Percentiles rank a stretch among this genome's conserved stretches.
Evolutionary conservation across 2,329 filamentous ascomycete species (phyloP).

Genomic region (Trichoderma koningiopsis): DNA sequence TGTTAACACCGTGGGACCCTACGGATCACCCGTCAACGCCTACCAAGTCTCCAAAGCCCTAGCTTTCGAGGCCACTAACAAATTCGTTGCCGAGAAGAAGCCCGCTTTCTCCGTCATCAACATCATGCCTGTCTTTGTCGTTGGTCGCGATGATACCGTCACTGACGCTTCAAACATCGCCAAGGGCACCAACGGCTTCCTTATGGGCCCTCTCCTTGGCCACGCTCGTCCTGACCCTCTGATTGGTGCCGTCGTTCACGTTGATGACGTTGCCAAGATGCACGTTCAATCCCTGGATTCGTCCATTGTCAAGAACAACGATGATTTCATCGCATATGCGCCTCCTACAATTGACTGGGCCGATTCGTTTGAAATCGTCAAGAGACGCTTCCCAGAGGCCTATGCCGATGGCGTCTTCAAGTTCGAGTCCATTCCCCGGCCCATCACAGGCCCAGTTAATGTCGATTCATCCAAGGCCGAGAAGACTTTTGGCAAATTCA

Average conservation of each 20-base stretch:
- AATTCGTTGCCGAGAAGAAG: constrained; percentile 37
- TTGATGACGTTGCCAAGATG: constrained; percentile 29
- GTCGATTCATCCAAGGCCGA: constrained; percentile 37
- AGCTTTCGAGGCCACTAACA: constrained; percentile 39
- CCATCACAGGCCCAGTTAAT: not conserved
- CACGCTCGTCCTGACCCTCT: constrained; percentile 30
- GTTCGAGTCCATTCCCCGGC: constrained; percentile 19
- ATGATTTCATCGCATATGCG: constrained; percentile 23
- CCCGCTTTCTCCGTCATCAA: constrained; percentile 42
- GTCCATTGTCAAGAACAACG: constrained; percentile 3
- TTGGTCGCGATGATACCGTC: constrained; percentile 41
- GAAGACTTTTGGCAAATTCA: constrained; percentile 38
- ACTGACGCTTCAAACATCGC: constrained; percentile 2
- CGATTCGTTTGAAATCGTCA: constrained; percentile 18
- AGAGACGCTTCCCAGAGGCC: constrained; percentile 24
- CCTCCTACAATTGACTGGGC: not conserved
- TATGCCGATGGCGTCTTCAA: constrained; percentile 24
- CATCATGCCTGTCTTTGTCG: constrained; percentile 42
- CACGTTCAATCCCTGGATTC: constrained; percentile 15
- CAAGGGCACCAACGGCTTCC: constrained; percentile 40
- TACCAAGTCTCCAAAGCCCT: constrained; percentile 43
- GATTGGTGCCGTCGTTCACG: constrained; percentile 32
- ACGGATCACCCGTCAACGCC: constrained; percentile 37
- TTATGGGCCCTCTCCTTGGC: constrained; percentile 41
- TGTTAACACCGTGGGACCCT: constrained; percentile 30